These are phyloP conservation scores for Apocynum venetum DNA, from an alignment of 257 asterid genomes.

Conservation along the genomic window DNA sequence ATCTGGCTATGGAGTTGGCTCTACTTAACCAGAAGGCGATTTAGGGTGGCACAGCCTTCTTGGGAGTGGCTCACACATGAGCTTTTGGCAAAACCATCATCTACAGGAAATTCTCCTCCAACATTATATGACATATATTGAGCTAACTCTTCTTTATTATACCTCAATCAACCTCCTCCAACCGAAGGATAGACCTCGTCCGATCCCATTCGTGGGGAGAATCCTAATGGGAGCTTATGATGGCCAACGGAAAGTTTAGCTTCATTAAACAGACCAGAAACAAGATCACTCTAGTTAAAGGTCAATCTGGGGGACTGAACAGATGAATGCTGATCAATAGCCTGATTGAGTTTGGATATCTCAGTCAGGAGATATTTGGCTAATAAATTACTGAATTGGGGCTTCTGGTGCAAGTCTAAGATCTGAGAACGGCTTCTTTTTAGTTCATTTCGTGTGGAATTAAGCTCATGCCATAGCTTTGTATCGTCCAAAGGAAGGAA, in stretches of 20 bases:
- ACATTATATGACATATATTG: slow-evolving; percentile 39
- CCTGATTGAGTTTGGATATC: slow-evolving; percentile 27
- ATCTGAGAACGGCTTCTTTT: slow-evolving; percentile 19
- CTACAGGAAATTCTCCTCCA: slow-evolving; percentile 46
- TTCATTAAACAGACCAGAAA: slow-evolving; percentile 25
- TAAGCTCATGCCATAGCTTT: slow-evolving; percentile 33
- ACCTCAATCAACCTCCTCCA: slow-evolving; percentile 45
- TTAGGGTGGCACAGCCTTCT: slow-evolving; percentile 59
- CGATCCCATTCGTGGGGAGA: slow-evolving; percentile 27
- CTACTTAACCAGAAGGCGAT: slow-evolving; percentile 33
- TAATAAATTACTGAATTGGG: slow-evolving; percentile 30
- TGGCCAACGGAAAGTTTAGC: slow-evolving; percentile 42
- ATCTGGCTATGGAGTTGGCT: slow-evolving; percentile 40
- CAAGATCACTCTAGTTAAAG: slow-evolving; percentile 23
- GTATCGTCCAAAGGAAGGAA: slow-evolving; percentile 16
- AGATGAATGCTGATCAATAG: slow-evolving; percentile 1
- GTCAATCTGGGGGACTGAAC: slow-evolving; percentile 15
- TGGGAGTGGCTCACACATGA: slow-evolving; percentile 61
- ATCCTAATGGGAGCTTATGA: slow-evolving; percentile 51
- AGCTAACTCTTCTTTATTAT: slow-evolving; percentile 26
- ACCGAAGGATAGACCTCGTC: slow-evolving; percentile 40
- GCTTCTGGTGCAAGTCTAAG: slow-evolving; percentile 26
- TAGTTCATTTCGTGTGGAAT: slow-evolving; percentile 33
- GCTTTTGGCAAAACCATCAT: slow-evolving; percentile 46
- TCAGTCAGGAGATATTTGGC: slow-evolving; percentile 20